phyloP scores from a whole-genome alignment of 139 green algal genomes.

The Medakamo hakoo region DNA sequence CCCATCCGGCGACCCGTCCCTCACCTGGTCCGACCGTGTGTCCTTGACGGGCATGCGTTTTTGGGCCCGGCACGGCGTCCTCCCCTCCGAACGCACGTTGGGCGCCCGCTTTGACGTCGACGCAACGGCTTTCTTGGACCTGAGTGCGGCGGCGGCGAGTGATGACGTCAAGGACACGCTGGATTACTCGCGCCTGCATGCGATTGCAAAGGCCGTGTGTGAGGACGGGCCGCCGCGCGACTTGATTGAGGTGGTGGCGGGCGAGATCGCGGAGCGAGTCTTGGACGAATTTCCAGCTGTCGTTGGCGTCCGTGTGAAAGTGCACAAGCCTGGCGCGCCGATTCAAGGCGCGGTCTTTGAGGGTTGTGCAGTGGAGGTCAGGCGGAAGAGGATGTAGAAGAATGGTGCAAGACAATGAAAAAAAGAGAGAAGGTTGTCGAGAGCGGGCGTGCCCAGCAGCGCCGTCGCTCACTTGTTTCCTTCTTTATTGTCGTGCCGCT shows the following conservation, averaged over 20 bases:
- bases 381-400: too few species aligned
- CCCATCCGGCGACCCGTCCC: too few species aligned
- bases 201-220: not conserved
- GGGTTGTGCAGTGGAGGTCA: not conserved
- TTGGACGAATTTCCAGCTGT: not conserved
- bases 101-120: not conserved
- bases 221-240: too few species aligned
- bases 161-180: not conserved
- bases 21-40: not conserved
- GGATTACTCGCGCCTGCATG: not conserved
- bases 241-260: not conserved
- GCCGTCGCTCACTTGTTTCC: too few species aligned
- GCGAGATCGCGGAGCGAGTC: not conserved
- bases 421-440: not conserved
- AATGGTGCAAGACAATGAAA: not conserved
- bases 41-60: not conserved
- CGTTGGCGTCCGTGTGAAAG: not conserved
- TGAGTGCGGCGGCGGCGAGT: too few species aligned
- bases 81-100: not conserved
- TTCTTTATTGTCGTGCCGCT: too few species aligned
- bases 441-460: too few species aligned
- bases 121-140: not conserved
- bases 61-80: not conserved
- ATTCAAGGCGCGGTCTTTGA: not conserved
- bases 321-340: not conserved